A percentile compares a stretch with the other conserved stretches of the same genome.
Conservation (phyloP, 352 stramenopile species). For the Phytophthora melonis region DNA sequence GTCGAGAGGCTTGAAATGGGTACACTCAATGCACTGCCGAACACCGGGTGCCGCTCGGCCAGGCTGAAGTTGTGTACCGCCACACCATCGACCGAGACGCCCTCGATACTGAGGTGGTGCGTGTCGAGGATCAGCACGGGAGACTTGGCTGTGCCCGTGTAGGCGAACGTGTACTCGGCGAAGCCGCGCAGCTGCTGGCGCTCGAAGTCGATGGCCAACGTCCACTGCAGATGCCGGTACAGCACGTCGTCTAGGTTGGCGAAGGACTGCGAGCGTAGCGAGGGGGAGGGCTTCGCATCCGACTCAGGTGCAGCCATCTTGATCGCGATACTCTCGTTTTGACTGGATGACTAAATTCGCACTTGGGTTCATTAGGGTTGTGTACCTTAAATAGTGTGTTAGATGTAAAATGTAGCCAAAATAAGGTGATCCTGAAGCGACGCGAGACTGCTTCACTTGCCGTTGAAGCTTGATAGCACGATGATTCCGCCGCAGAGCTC, state of each 20-base stretch:
- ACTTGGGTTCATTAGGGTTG: neutral
- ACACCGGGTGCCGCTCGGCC: slow-evolving; percentile 54
- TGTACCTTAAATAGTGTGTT: neutral
- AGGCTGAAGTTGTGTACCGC: slow-evolving; percentile 61
- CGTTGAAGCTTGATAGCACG: neutral
- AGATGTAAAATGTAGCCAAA: slow-evolving; percentile 13
- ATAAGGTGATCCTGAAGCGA: slow-evolving; percentile 21
- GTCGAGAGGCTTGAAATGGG: slow-evolving; percentile 52
- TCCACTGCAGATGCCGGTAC: slow-evolving; percentile 89
- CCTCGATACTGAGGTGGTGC: slow-evolving; percentile 73
- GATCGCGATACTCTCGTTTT: neutral
- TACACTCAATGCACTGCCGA: slow-evolving; percentile 67
- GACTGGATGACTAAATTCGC: neutral
- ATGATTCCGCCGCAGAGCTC: slow-evolving; percentile 91
- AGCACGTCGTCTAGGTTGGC: slow-evolving; percentile 86
- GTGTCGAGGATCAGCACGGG: slow-evolving; percentile 85
- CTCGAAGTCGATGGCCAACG: slow-evolving; percentile 87
- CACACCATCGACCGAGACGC: slow-evolving; percentile 56
- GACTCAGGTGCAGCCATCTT: neutral
- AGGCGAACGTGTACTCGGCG: slow-evolving; percentile 86
- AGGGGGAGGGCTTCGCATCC: neutral
- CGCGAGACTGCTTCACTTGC: slow-evolving; percentile 10
- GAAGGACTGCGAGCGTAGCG: slow-evolving; percentile 72
- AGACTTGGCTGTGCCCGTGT: slow-evolving; percentile 28
- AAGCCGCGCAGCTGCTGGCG: slow-evolving; percentile 67